Evolutionary conservation across 176 grass and related monocot species (phyloP), one percentile per base, ranked within the genome.

Genomic region (Tuctoria greenei): DNA sequence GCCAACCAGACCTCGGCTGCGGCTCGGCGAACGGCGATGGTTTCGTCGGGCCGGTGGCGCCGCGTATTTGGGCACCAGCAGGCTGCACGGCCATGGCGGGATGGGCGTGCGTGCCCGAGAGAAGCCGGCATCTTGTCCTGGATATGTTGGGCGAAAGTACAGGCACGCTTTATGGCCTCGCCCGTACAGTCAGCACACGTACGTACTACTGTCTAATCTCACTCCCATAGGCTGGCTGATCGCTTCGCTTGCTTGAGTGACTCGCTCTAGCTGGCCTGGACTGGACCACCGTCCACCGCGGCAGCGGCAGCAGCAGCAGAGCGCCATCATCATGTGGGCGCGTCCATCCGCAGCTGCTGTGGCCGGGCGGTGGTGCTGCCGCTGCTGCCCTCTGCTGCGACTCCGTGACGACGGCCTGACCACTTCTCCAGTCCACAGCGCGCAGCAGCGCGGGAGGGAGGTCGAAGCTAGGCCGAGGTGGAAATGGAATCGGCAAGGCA

Each of bases 111-210:
- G 21, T 66, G 71, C 80, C 50, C 39, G 71, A 26, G 80, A 67
- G 71, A 67, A 59, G 10, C 61, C 80, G 34, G 61, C 61, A 57
- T 7, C 25, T 82, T 58, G 80, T 67, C 80, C 50, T 67, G 49
- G 3, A 66, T 25, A 58, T 58, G 70, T 20, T 62, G n/a, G 49
- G 71, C 70, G n/a, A 37, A 74, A 67, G 80, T 74, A 74, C 61
- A 58, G 71, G 51, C 7, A 0, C 71, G 36, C 71, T 41, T 73
- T 56, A 73, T 73, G 71, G 12, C 35, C 47, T 16, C 0, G 4
- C 47, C 15, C 51, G 70, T 25, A 11, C 70, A 25, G 71, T 10
- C 51, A 25, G 25, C 1, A 31, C n/a, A n/a, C n/a, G 31, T 31
- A 3, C 31, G 31, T 31, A 31, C 31, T 3, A 3, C 31, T 31